These are phyloP conservation scores for Aurantiochytrium sp. DNA, from an alignment of 108 stramenopile genomes.

Conservation along the genomic window DNA sequence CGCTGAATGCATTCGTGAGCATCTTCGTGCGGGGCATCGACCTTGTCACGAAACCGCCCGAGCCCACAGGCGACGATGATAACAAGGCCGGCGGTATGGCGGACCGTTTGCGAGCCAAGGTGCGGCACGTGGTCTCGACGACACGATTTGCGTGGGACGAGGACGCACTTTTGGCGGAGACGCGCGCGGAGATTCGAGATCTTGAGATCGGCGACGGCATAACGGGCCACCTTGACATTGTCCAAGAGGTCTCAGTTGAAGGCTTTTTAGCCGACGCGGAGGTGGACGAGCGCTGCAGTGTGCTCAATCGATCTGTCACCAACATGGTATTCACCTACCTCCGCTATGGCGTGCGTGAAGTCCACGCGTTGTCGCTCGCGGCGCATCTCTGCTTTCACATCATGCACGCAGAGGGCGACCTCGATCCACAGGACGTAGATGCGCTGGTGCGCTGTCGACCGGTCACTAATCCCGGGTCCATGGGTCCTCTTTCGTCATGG, in stretches of 20 bases:
- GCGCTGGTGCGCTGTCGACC: constrained; percentile 47
- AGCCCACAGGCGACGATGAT: neutral
- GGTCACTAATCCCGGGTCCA: constrained; percentile 53
- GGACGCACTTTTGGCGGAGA: neutral
- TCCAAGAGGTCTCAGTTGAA: neutral
- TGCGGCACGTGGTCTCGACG: neutral
- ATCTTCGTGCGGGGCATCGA: constrained; percentile 74
- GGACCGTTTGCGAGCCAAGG: neutral
- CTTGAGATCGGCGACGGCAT: neutral
- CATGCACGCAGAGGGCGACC: constrained; percentile 59
- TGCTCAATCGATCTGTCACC: constrained; percentile 65
- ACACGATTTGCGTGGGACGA: constrained; percentile 32
- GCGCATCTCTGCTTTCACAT: constrained; percentile 66
- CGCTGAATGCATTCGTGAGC: constrained; percentile 68
- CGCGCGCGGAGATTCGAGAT: neutral
- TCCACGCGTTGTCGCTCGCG: constrained; percentile 71
- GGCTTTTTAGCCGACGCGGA: constrained; percentile 53
- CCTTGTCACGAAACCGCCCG: constrained; percentile 34
- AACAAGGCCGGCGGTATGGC: neutral
- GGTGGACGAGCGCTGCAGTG: constrained; percentile 52
- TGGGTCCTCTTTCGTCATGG: constrained; percentile 66
- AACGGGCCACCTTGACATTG: neutral
- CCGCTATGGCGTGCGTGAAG: constrained; percentile 67
- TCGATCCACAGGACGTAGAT: constrained; percentile 60
- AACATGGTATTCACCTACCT: constrained; percentile 67